Conservation (phyloP, 164 flowering plant species). For the Litsea cubeba region DNA sequence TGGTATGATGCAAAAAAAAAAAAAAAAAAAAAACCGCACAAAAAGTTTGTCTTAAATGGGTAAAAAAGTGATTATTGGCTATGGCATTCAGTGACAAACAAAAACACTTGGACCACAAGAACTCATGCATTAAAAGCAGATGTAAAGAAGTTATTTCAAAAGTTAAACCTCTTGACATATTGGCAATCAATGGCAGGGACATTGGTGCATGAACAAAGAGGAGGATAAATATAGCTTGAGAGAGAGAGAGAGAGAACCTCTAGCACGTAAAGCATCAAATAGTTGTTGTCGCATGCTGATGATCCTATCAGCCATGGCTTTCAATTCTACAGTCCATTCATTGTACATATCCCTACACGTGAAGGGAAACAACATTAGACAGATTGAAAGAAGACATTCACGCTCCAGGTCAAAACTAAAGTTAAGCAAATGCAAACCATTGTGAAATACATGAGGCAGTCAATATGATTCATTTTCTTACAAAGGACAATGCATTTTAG, state of each 20-base stretch:
- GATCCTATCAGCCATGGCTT: slow-evolving; percentile 97
- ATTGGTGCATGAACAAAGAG: neutral
- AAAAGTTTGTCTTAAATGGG: too few relatives aligned
- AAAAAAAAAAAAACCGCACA: too few relatives aligned
- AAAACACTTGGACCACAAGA: too few relatives aligned
- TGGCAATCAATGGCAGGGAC: too few relatives aligned
- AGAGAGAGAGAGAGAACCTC: slow-evolving; percentile 40
- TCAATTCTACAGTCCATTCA: slow-evolving; percentile 95
- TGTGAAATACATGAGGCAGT: neutral
- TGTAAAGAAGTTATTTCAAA: too few relatives aligned
- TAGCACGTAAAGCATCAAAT: slow-evolving; percentile 68
- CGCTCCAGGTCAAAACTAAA: too few relatives aligned
- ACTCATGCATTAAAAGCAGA: too few relatives aligned
- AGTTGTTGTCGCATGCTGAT: slow-evolving; percentile 86
- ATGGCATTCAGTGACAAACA: too few relatives aligned
- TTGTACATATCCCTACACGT: slow-evolving; percentile 60
- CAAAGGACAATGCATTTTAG: neutral
- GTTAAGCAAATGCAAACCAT: neutral
- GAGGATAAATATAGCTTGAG: neutral
- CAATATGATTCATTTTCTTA: neutral
- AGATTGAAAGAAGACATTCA: neutral
- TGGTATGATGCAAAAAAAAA: neutral
- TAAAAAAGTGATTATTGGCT: too few relatives aligned
- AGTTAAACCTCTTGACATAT: too few relatives aligned
- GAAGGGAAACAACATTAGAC: neutral